Percentiles rank a stretch among this genome's conserved stretches.
These are phyloP conservation scores for Jatropha podagrica DNA, from an alignment of 441 rosid species.

Conservation along the genomic window DNA sequence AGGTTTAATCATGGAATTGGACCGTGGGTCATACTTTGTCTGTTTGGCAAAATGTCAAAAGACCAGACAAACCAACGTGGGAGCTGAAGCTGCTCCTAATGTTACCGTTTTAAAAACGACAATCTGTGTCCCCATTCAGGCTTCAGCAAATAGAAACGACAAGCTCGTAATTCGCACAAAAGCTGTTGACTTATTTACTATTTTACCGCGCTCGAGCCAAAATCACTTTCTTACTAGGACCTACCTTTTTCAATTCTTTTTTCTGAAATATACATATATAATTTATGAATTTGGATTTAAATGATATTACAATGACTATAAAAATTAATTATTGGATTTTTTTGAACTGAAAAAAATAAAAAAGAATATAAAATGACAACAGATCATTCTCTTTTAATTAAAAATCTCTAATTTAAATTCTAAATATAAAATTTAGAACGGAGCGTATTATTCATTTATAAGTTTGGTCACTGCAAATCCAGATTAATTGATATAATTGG, in stretches of 20 bases:
- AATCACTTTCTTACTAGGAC: not conserved
- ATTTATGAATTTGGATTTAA: no score
- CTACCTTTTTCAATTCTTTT: not conserved
- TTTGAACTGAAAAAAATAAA: no score
- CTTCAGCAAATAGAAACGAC: slow-evolving; percentile 16
- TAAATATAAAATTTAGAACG: no score
- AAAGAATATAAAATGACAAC: no score
- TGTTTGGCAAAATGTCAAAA: not conserved
- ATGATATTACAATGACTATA: no score
- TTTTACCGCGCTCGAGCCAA: not conserved
- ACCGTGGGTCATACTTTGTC: slow-evolving; percentile 3
- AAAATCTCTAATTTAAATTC: no score
- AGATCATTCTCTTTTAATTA: no score
- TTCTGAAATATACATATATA: no score
- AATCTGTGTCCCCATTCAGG: not conserved
- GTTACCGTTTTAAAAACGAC: slow-evolving; percentile 18
- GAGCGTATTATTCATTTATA: no score
- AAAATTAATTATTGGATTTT: no score
- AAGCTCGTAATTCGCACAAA: not conserved
- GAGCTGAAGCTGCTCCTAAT: not conserved
- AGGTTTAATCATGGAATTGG: not conserved
- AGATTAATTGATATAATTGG: no score
- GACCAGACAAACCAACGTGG: slow-evolving; percentile 10
- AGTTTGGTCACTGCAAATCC: no score
- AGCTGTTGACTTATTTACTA: not conserved